Evolutionary conservation across 1,284 basidiomycete species (phyloP).

Genomic region (Macrocystidia cucumis): DNA sequence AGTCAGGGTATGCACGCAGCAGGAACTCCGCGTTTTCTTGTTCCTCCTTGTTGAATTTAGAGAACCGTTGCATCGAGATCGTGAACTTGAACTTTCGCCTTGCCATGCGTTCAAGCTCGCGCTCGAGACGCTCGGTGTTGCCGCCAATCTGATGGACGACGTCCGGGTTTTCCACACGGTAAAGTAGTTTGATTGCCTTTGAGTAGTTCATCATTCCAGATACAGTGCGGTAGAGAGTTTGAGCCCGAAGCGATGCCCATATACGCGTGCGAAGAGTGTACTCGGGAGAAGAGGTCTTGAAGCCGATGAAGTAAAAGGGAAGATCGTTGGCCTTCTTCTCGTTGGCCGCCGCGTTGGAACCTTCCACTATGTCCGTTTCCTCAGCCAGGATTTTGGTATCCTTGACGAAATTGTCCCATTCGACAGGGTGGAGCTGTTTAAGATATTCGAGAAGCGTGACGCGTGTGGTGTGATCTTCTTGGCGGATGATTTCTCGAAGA

Average conservation of each 20-base stretch:
- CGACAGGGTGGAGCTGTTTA: constrained; percentile 98
- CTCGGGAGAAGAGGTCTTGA: constrained; percentile 98
- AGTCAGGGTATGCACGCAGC: constrained; percentile 94
- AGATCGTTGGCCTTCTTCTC: constrained; percentile 95
- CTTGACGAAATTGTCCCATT: constrained; percentile 99
- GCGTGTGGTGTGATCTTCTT: constrained; percentile 93
- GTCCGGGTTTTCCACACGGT: constrained; percentile 99
- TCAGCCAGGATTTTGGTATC: constrained; percentile 99
- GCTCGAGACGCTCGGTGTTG: constrained; percentile 94
- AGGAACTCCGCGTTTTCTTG: constrained; percentile 98
- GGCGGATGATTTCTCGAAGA: constrained; percentile 91
- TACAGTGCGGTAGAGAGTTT: constrained; percentile 98
- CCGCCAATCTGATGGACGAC: constrained; percentile 95
- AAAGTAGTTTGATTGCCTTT: constrained; percentile 98
- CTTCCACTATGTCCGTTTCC: constrained; percentile 66
- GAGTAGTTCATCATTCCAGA: constrained; percentile 99
- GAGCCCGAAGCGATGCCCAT: constrained; percentile 97
- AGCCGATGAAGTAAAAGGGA: constrained; percentile 99
- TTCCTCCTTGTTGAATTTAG: constrained; percentile 99
- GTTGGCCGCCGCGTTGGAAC: constrained; percentile 45
- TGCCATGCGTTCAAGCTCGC: constrained; percentile 95
- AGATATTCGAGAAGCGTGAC: constrained; percentile 95
- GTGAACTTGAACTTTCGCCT: constrained; percentile 98
- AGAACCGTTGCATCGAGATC: constrained; percentile 98
- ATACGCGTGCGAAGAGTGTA: constrained; percentile 99